These are phyloP conservation scores for Ascocoryne sarcoides DNA, from an alignment of 2,329 filamentous ascomycete genomes.

Conservation along the genomic window DNA sequence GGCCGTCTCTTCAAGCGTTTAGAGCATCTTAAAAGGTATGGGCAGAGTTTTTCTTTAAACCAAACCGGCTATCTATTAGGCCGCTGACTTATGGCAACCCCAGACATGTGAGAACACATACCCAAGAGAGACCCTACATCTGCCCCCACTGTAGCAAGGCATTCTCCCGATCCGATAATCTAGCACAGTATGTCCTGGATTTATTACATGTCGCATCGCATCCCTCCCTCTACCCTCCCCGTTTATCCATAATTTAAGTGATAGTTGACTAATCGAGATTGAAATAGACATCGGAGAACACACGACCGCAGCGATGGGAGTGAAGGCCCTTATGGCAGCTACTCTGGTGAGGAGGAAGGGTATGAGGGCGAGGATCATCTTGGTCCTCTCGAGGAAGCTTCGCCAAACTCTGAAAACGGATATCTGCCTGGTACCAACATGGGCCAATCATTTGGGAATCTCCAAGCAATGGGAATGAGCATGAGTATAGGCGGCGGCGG, in stretches of 20 bases:
- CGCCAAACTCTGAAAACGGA: conserved; percentile 60
- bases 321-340: conserved; percentile 48
- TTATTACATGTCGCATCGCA: conserved; percentile 18
- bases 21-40: conserved; percentile 98
- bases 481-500: conserved; percentile 23
- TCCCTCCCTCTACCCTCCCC: conserved; percentile 36
- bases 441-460: conserved; percentile 17
- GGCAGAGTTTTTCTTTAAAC: conserved; percentile 32
- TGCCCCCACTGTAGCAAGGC: conserved; percentile 98
- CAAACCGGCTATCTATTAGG: conserved; percentile 29
- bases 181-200: conserved; percentile 70
- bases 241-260: conserved; percentile 9
- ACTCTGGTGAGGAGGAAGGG: conserved; percentile 69
- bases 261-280: conserved; percentile 19
- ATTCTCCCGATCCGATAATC: conserved; percentile 96
- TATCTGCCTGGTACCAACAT: conserved; percentile 40
- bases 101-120: conserved; percentile 98
- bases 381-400: conserved; percentile 70
- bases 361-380: conserved; percentile 76
- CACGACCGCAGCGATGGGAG: conserved; percentile 71
- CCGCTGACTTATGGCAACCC: conserved; percentile 40
- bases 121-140: conserved; percentile 96
- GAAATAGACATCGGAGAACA: conserved; percentile 57
- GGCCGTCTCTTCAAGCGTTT: conserved; percentile 96
- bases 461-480: conserved; percentile 19